Conservation (phyloP, 257 asterid species). For the Ilex aquifolium region DNA sequence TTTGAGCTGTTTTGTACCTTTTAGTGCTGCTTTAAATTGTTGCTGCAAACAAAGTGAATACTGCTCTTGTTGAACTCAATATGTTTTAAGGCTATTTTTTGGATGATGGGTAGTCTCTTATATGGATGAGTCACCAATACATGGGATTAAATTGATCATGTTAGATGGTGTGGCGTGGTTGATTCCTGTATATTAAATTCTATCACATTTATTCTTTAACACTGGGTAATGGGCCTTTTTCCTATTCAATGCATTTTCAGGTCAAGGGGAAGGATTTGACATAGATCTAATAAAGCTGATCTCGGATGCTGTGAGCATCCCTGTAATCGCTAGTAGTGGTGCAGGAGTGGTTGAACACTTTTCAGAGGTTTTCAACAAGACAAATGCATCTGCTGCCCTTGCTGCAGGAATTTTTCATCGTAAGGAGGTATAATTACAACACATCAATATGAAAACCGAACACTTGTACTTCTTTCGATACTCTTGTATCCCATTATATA, state of each 20-base stretch:
- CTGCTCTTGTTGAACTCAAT: too few relatives aligned
- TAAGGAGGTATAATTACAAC: constrained; percentile 54
- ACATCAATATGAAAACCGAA: too few relatives aligned
- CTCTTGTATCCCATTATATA: too few relatives aligned
- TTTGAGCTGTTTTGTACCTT: too few relatives aligned
- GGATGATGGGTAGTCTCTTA: too few relatives aligned
- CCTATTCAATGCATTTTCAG: constrained; percentile 28
- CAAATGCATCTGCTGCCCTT: constrained; percentile 98
- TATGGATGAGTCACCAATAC: neutral
- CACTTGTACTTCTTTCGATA: too few relatives aligned
- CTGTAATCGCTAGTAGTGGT: constrained; percentile 97
- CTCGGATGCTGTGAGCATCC: constrained; percentile 88
- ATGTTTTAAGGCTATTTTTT: too few relatives aligned
- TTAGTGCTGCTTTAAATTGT: too few relatives aligned
- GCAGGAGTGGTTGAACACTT: constrained; percentile 86
- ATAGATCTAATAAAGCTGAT: constrained; percentile 70
- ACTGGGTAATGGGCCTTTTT: neutral
- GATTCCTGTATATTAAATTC: neutral
- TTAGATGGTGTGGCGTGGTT: neutral
- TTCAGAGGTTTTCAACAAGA: constrained; percentile 73
- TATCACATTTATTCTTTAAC: too few relatives aligned
- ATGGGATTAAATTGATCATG: neutral
- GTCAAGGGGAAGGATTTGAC: constrained; percentile 96
- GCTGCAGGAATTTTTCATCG: constrained; percentile 98
- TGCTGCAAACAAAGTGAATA: too few relatives aligned